A percentile compares a stretch with the other conserved stretches of the same genome.
Evolutionary conservation across 2,329 filamentous ascomycete species (phyloP).

Genomic region (Aureobasidium sp.): DNA sequence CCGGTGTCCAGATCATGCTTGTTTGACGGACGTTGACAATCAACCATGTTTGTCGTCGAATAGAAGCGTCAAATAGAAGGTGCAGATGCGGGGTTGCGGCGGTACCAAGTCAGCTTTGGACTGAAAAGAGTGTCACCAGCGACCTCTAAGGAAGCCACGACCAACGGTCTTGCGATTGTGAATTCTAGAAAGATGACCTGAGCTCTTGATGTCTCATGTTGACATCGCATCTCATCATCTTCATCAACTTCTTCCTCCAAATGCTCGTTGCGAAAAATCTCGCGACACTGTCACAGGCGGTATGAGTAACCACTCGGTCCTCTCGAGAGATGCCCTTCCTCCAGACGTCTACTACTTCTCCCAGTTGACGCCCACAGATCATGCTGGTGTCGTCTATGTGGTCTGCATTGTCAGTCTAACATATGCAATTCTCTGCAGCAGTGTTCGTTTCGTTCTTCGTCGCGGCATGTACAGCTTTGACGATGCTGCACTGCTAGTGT

Average conservation of each 20-base stretch:
- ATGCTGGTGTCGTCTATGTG: background rate
- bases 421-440: background rate
- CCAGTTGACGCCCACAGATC: background rate
- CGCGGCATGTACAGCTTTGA: conserved; percentile 4
- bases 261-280: background rate
- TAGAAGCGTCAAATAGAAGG: background rate
- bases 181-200: background rate
- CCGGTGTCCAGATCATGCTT: background rate
- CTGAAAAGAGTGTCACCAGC: background rate
- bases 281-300: background rate
- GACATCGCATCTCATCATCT: background rate
- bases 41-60: background rate
- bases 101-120: background rate
- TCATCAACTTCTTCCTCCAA: background rate
- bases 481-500: background rate
- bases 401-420: conserved; percentile 1
- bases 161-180: background rate
- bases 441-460: background rate
- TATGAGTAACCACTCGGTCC: background rate
- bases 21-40: background rate
- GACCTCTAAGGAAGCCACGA: background rate
- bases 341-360: background rate
- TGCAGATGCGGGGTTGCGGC: background rate
- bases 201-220: background rate
- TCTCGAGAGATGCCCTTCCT: background rate